phyloP scores from a whole-genome alignment of 305 asterid genomes.

The Rubia balearica region DNA sequence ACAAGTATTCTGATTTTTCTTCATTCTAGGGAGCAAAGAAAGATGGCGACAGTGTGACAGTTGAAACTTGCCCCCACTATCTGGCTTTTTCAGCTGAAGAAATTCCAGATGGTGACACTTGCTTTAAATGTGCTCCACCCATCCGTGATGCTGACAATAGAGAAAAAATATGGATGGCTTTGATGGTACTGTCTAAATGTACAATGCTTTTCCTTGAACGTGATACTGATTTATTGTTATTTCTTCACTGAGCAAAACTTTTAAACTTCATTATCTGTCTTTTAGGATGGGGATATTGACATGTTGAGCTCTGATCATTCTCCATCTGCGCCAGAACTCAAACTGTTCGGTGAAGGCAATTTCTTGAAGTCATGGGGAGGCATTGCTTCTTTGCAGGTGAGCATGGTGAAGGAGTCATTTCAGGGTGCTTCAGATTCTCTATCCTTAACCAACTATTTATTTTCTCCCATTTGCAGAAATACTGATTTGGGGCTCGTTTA shows the following conservation, averaged over 20 bases:
- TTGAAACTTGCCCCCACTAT: conserved; percentile 98
- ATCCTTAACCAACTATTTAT: not conserved
- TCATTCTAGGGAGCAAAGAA: conserved; percentile 65
- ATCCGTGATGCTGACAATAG: conserved; percentile 77
- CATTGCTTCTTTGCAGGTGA: conserved; percentile 86
- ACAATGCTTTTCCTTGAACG: conserved; percentile 1
- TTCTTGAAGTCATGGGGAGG: conserved; percentile 99
- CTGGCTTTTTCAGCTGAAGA: conserved; percentile 94
- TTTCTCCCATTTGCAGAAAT: not conserved
- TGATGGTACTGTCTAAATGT: conserved; percentile 43
- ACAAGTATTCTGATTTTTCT: conserved; percentile 1
- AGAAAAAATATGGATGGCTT: conserved; percentile 75
- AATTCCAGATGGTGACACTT: conserved; percentile 90
- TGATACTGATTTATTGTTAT: not conserved
- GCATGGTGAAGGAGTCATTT: not conserved
- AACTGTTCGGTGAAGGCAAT: conserved; percentile 68
- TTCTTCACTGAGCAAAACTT: conserved; percentile 1
- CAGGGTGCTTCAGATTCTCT: not conserved
- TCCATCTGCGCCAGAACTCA: conserved; percentile 81
- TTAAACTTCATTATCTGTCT: conserved; percentile 8
- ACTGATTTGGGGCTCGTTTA: not conserved
- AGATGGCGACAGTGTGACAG: conserved; percentile 73
- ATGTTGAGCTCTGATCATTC: conserved; percentile 97
- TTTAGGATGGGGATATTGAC: conserved; percentile 84
- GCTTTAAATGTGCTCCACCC: conserved; percentile 97